A percentile compares a stretch with the other conserved stretches of the same genome.
Evolutionary conservation across 495 filamentous ascomycete genomes (phyloP).

Genomic region (Staphylotrichum longicolle): DNA sequence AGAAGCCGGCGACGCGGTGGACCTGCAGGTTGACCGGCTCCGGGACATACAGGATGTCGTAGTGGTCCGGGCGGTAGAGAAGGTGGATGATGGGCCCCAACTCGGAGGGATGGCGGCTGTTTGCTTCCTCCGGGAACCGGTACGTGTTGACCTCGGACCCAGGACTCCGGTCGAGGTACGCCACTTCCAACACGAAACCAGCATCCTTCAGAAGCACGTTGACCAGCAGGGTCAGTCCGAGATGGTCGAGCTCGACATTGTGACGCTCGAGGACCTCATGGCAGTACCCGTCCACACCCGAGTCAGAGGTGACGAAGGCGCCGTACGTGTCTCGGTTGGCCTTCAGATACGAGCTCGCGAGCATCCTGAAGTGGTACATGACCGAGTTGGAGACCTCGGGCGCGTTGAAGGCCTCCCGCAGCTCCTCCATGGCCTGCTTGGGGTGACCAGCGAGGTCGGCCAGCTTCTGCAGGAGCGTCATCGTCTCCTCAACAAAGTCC

Average conservation of each 20-base stretch:
- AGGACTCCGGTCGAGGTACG: conserved; percentile 86
- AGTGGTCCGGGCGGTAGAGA: conserved; percentile 74
- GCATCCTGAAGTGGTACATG: conserved; percentile 65
- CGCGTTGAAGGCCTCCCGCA: conserved; percentile 77
- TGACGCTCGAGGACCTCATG: conserved; percentile 66
- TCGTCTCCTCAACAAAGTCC: conserved; percentile 76
- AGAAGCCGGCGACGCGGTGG: conserved; percentile 44
- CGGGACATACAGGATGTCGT: conserved; percentile 81
- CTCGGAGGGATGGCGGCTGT: conserved; percentile 44
- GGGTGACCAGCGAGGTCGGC: conserved; percentile 53
- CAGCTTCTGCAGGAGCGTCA: conserved; percentile 60
- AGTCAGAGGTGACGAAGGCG: conserved; percentile 61
- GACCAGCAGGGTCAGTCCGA: conserved; percentile 72
- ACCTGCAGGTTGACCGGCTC: conserved; percentile 55
- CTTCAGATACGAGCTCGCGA: conserved; percentile 88
- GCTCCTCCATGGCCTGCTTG: conserved; percentile 55
- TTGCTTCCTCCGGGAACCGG: conserved; percentile 59
- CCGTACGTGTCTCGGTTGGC: conserved; percentile 64
- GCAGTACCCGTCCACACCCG: conserved; percentile 66
- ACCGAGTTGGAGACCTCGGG: conserved; percentile 63
- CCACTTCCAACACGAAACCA: conserved; percentile 77
- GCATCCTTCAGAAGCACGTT: conserved; percentile 78
- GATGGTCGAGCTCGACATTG: conserved; percentile 81
- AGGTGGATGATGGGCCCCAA: conserved; percentile 49
- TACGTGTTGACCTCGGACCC: conserved; percentile 78